These are phyloP conservation scores for Capronia americana DNA, from an alignment of 2,329 filamentous ascomycete species.

Conservation along the genomic window DNA sequence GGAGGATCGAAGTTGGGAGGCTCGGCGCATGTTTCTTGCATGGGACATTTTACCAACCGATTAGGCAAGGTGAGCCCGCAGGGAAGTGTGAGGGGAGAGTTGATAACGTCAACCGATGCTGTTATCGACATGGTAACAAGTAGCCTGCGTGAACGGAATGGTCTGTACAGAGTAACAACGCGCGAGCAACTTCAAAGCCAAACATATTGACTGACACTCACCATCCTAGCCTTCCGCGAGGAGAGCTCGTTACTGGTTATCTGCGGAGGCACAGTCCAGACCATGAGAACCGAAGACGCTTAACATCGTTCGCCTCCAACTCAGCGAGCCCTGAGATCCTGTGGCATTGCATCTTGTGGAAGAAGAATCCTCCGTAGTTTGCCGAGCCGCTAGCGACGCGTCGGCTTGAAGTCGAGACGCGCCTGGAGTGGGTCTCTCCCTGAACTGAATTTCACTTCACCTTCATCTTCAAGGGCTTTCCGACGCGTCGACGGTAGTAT, in stretches of 20 bases:
- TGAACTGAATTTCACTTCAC: neutral
- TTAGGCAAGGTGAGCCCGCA: conserved; percentile 64
- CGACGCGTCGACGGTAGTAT: neutral
- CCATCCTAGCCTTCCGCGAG: neutral
- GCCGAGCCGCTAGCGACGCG: neutral
- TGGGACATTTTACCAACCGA: conserved; percentile 54
- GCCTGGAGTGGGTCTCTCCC: neutral
- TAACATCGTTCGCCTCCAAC: neutral
- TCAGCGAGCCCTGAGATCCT: neutral
- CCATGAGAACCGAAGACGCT: neutral
- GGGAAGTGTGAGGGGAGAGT: conserved; percentile 50
- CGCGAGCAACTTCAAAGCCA: neutral
- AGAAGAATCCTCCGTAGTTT: neutral
- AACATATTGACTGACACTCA: neutral
- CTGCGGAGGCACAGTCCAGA: neutral
- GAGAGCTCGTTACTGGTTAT: neutral
- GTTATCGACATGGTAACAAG: neutral
- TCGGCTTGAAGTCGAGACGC: neutral
- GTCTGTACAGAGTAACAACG: neutral
- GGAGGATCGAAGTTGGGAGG: conserved; percentile 24
- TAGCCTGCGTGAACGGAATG: neutral
- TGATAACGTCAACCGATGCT: neutral
- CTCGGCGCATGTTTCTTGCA: conserved; percentile 29
- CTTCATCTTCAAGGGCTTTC: neutral
- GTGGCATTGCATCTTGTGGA: neutral